Base-by-base conservation (phyloP, 805 yeast species). In the Candida berthetii region DNA sequence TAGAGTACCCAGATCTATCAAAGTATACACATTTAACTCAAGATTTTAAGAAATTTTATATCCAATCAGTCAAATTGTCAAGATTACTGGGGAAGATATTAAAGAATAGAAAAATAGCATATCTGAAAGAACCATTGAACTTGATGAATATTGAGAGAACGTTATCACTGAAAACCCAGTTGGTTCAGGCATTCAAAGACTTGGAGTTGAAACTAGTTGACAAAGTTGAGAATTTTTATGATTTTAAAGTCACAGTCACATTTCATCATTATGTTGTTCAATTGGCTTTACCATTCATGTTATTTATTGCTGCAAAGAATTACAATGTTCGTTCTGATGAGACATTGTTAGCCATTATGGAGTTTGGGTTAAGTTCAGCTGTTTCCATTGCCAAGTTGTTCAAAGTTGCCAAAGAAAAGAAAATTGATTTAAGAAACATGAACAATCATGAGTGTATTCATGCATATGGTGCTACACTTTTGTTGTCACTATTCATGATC, bases 361-460 rank as follows among this genome's bases (percentile, higher is more conserved):
- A 64, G 14, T 51, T 62, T 22, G 74, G 76, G 14, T 64, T 71
- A 27, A 57, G 62, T 35, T 61, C 74, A 1, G 65, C 74, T 0
- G 53, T 66, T 16, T 52, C 53, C 44, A 62, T 70, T 6, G 64
- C 74, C 0, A 66, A 68, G 37, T 48, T 69, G 4, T 54, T 68
- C 29, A 55, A 62, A 2, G 53, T 57, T 34, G 60, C 68, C 0
- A 55, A 60, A 28, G 50, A 58, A 9, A 25, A 31, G 3, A 34
- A 43, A 1, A 18, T 33, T 10, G 15, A 33, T 62, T 63, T 39
- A 71, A 68, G 4, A 57, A 66, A 39, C 76, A 76, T n/a, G 68
- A 72, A 1, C 36, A 69, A n/a, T 66, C 58, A 61, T 31, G 78
- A 72, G 45, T 64, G 70, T 31, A 68, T 69, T 49, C 61, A 63